These are phyloP conservation scores for Dactylonectria estremocensis DNA, from an alignment of 2,329 filamentous ascomycete species.

Conservation along the genomic window DNA sequence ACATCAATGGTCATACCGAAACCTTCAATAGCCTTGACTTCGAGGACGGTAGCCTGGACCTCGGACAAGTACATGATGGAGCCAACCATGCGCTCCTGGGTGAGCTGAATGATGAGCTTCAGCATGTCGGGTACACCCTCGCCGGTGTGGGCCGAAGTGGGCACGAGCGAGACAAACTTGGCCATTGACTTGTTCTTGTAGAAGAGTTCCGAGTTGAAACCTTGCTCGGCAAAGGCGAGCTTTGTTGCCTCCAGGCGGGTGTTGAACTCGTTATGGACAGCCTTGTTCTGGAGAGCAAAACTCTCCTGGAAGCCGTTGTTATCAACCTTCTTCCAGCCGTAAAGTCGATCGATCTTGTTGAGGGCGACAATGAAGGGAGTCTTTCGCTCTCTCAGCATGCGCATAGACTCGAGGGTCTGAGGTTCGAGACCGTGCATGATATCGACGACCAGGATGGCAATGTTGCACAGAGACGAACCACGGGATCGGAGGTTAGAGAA, in stretches of 20 bases:
- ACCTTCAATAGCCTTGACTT: slow-evolving; percentile 99
- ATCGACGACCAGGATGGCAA: slow-evolving; percentile 98
- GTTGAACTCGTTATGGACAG: slow-evolving; percentile 93
- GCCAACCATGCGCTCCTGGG: slow-evolving; percentile 97
- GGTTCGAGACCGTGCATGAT: slow-evolving; percentile 99
- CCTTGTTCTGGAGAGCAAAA: slow-evolving; percentile 89
- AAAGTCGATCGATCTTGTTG: slow-evolving; percentile 99
- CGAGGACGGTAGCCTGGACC: slow-evolving; percentile 96
- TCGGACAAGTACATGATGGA: slow-evolving; percentile 99
- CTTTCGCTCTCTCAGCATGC: slow-evolving; percentile 89
- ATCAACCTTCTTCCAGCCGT: slow-evolving; percentile 98
- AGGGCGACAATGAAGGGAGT: slow-evolving; percentile 98
- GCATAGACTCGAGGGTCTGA: slow-evolving; percentile 98
- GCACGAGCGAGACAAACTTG: slow-evolving; percentile 93
- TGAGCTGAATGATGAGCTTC: slow-evolving; percentile 92
- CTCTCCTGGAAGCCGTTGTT: slow-evolving; percentile 99
- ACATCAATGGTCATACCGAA: slow-evolving; percentile 99
- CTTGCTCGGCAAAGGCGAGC: slow-evolving; percentile 93
- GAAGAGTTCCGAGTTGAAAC: slow-evolving; percentile 97
- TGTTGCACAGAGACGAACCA: slow-evolving; percentile 98
- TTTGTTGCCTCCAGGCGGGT: slow-evolving; percentile 93
- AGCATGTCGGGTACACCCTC: slow-evolving; percentile 99
- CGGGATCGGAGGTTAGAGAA: slow-evolving; percentile 98
- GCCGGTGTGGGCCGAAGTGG: slow-evolving; percentile 97
- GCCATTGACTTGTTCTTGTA: slow-evolving; percentile 99